Percentiles rank a stretch among this genome's conserved stretches.
These are phyloP conservation scores for Podospora conica DNA, from an alignment of 495 filamentous ascomycete species.

Conservation along the genomic window DNA sequence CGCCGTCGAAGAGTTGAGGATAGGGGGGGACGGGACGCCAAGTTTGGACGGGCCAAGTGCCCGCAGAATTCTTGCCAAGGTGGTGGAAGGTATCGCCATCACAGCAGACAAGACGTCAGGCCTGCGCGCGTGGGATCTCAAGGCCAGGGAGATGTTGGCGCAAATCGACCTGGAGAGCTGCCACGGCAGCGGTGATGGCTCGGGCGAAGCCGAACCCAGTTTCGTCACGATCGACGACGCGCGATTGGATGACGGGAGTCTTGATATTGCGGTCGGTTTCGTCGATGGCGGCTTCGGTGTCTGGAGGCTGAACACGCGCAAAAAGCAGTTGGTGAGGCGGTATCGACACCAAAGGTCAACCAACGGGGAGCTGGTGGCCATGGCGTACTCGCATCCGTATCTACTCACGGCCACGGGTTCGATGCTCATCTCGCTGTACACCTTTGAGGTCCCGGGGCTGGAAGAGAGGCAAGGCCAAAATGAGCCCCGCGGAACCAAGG, in stretches of 20 bases:
- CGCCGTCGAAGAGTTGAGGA: conserved; percentile 65
- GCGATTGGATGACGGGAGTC: conserved; percentile 25
- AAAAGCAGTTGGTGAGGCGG: conserved; percentile 36
- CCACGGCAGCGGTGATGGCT: conserved; percentile 13
- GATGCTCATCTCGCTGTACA: conserved; percentile 70
- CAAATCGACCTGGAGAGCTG: conserved; percentile 25
- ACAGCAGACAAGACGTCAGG: conserved; percentile 66
- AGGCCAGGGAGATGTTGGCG: conserved; percentile 51
- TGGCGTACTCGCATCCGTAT: conserved; percentile 72
- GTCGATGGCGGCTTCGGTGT: conserved; percentile 66
- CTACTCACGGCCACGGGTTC: conserved; percentile 68
- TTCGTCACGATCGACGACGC: conserved; percentile 59
- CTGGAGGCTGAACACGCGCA: conserved; percentile 51
- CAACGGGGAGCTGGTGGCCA: conserved; percentile 63
- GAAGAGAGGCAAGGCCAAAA: neutral
- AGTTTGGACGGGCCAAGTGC: conserved; percentile 2
- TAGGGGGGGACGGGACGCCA: conserved; percentile 34
- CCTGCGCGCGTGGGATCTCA: conserved; percentile 72
- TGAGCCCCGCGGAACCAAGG: neutral
- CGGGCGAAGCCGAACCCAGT: conserved; percentile 45
- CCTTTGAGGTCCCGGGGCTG: conserved; percentile 40
- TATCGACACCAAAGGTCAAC: conserved; percentile 52
- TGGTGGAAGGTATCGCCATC: conserved; percentile 68
- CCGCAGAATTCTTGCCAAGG: conserved; percentile 54
- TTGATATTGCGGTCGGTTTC: conserved; percentile 68